phyloP scores from a whole-genome alignment of 352 stramenopile genomes.

The Phytophthora nicotianae region DNA sequence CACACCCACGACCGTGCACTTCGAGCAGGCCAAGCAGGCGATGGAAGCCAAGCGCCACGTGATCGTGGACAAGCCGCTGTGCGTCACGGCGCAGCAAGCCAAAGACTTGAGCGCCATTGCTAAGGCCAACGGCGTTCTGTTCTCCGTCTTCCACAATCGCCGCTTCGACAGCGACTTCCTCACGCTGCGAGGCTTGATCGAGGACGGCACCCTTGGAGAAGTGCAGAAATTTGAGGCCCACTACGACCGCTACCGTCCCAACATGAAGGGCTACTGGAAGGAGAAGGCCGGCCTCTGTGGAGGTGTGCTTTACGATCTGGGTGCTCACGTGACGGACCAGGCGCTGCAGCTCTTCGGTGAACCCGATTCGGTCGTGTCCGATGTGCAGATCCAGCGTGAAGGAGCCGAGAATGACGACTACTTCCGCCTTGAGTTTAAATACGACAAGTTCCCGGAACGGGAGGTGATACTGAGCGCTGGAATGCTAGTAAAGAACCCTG shows the following conservation, averaged over 20 bases:
- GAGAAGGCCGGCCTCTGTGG: conserved; percentile 60
- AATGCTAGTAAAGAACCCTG: conserved; percentile 65
- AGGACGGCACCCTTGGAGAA: conserved; percentile 52
- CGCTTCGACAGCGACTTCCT: conserved; percentile 82
- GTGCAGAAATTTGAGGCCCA: conserved; percentile 65
- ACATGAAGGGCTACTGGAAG: conserved; percentile 84
- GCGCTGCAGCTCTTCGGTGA: conserved; percentile 67
- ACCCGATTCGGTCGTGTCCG: conserved; percentile 49
- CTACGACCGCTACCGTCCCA: conserved; percentile 71
- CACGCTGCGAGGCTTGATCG: conserved; percentile 56
- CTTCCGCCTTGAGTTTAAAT: conserved; percentile 76
- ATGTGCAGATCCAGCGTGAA: conserved; percentile 80
- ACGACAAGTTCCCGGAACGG: conserved; percentile 44
- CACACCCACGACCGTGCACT: conserved; percentile 76
- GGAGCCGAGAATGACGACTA: conserved; percentile 72
- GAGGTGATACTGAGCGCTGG: conserved; percentile 69
- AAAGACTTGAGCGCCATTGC: conserved; percentile 55
- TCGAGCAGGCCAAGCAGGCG: conserved; percentile 72
- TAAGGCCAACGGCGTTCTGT: conserved; percentile 58
- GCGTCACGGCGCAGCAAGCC: conserved; percentile 57
- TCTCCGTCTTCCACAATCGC: conserved; percentile 82
- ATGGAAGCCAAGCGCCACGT: conserved; percentile 78
- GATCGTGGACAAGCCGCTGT: conserved; percentile 79
- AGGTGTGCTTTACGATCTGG: conserved; percentile 75
- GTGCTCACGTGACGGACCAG: conserved; percentile 71